A percentile compares a stretch with the other conserved stretches of the same genome.
These are phyloP conservation scores for Hyphopichia wangnamkhiaoensis DNA, from an alignment of 1,139 yeast genomes.

Conservation along the genomic window DNA sequence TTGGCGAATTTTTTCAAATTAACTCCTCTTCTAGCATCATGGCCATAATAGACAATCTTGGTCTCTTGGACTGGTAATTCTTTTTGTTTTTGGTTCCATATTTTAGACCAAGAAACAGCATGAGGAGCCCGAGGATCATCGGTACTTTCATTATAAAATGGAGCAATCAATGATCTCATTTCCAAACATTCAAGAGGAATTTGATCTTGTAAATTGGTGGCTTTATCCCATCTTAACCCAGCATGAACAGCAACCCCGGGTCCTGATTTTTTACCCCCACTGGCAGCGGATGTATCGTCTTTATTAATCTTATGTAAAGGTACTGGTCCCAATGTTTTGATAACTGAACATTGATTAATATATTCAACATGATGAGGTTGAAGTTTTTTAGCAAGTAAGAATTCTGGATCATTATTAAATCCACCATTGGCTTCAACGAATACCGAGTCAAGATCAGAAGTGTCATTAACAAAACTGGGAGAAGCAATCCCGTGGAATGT, in stretches of 20 bases:
- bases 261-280: slow-evolving; percentile 22
- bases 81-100: slow-evolving; percentile 58
- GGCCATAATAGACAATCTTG: slow-evolving; percentile 78
- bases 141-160: slow-evolving; percentile 55
- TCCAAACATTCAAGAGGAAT: slow-evolving; percentile 61
- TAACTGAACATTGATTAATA: slow-evolving; percentile 62
- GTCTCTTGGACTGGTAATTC: slow-evolving; percentile 26
- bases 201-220: slow-evolving; percentile 52
- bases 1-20: slow-evolving; percentile 62
- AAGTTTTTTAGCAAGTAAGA: slow-evolving; percentile 57
- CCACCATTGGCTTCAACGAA: slow-evolving; percentile 14
- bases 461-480: slow-evolving; percentile 21
- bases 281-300: slow-evolving; percentile 11
- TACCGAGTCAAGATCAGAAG: background rate
- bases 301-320: slow-evolving; percentile 40
- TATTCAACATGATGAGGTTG: slow-evolving; percentile 62
- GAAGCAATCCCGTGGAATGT: slow-evolving; percentile 51
- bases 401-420: slow-evolving; percentile 57
- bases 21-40: slow-evolving; percentile 81
- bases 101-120: slow-evolving; percentile 63
- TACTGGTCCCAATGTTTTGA: slow-evolving; percentile 61
- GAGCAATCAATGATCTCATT: slow-evolving; percentile 61
- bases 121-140: slow-evolving; percentile 48
- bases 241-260: slow-evolving; percentile 77
- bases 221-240: slow-evolving; percentile 66